Evolutionary conservation across 169 alveolate species (phyloP), one percentile per base, ranked within the genome.

Genomic region (Plasmodium coatneyi): DNA sequence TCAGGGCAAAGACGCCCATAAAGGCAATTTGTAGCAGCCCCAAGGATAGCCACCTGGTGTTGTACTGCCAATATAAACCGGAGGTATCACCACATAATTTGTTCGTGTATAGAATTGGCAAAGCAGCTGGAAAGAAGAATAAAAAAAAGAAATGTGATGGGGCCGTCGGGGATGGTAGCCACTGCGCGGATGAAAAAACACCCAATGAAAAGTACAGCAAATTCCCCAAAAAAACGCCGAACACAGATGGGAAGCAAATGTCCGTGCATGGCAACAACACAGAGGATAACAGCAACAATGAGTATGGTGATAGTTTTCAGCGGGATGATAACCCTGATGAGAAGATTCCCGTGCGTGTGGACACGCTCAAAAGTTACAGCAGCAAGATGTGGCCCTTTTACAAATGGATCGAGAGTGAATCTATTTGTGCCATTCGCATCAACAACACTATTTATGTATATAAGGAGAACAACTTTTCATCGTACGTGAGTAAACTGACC

Each of bases 61-160:
- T 87, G 49, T 84, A 87, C 81, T 87, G 93, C 22, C 93, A 76
- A 41, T 87, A 87, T 22, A 87, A 87, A 22, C 93, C 93, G 19
- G 89, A 87, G 70, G 70, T 87, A 2, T 39, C 39, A 5, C 32
- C 39, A 16, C 80, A 72, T 7, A 87, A 87, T 79, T 76, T 87
- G 41, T 87, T 78, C 81, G 56, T 87, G 4, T 87, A 87, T 36
- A 76, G 49, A 28, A n/a, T 87, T 41, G 16, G 66, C 3, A 16
- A 25, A 6, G 80, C 60, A 30, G 43, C 41, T 36, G 41, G 5
- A 14, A 78, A 78, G 28, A 87, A 87, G 54, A 87, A 87, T 1
- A 32, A 32, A 32, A 32, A 32, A 32, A 32, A 3, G 39, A 32
- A 32, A n/a, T n/a, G n/a, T n/a, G n/a, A n/a, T n/a, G n/a, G n/a